phyloP scores from a whole-genome alignment of 495 filamentous ascomycete genomes.

The Neurospora sp. region DNA sequence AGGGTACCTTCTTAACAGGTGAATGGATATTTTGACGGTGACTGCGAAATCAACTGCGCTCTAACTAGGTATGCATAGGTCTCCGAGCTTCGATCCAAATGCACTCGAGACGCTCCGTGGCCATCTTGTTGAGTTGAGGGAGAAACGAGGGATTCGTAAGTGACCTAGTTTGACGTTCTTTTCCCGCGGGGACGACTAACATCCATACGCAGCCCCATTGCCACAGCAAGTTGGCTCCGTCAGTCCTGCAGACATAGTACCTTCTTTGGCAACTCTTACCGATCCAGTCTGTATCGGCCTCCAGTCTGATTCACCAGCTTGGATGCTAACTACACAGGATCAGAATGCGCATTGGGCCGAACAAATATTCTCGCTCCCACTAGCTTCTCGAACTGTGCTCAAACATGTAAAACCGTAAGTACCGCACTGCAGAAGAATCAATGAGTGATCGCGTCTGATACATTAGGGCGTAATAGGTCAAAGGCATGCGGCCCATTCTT shows the following conservation, averaged over 20 bases:
- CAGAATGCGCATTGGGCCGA: slow-evolving; percentile 39
- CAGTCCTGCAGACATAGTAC: not conserved
- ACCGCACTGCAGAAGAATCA: not conserved
- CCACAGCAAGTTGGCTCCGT: slow-evolving; percentile 14
- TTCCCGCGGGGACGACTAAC: not conserved
- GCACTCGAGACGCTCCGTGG: slow-evolving; percentile 36
- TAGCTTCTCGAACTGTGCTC: slow-evolving; percentile 39
- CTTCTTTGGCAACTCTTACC: not conserved
- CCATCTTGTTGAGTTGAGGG: slow-evolving; percentile 36
- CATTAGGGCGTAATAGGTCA: slow-evolving; percentile 12
- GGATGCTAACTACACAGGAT: not conserved
- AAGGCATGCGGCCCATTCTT: slow-evolving; percentile 28
- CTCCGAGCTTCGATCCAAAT: slow-evolving; percentile 42
- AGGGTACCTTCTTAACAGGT: slow-evolving; percentile 39
- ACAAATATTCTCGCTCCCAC: slow-evolving; percentile 44
- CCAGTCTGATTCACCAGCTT: not conserved
- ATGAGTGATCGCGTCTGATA: not conserved
- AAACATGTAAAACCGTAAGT: slow-evolving; percentile 27
- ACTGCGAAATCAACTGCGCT: not conserved
- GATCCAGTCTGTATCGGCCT: not conserved
- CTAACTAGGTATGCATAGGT: slow-evolving; percentile 24
- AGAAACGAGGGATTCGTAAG: slow-evolving; percentile 35
- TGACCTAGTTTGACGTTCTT: not conserved
- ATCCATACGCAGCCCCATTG: slow-evolving; percentile 15
- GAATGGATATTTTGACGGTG: not conserved